phyloP scores from a whole-genome alignment of 345 rosid species.

The Populus alba region DNA sequence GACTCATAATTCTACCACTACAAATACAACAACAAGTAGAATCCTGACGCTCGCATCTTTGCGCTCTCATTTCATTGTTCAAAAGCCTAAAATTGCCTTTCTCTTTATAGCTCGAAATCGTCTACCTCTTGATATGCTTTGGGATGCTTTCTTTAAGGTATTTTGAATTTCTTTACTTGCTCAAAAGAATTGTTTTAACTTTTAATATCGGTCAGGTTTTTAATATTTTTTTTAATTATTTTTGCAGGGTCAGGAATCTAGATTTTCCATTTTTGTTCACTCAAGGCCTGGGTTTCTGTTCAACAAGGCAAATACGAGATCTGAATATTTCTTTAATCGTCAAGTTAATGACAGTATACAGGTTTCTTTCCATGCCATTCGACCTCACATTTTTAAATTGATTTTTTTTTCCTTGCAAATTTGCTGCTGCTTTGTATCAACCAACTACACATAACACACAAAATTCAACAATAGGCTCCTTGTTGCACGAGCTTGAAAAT shows the following conservation, averaged over 20 bases:
- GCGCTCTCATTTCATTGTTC: constrained; percentile 33
- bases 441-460: too few species aligned
- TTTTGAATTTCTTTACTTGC: neutral
- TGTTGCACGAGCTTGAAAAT: too few species aligned
- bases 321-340: constrained; percentile 60
- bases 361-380: constrained; percentile 34
- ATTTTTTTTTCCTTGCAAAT: too few species aligned
- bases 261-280: constrained; percentile 81
- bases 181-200: too few species aligned
- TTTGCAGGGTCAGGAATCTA: constrained; percentile 70
- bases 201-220: too few species aligned
- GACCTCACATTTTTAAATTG: too few species aligned
- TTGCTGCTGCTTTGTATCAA: too few species aligned
- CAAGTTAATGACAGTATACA: constrained; percentile 90
- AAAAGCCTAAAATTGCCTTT: constrained; percentile 69
- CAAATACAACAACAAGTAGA: neutral
- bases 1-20: neutral
- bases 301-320: constrained; percentile 77
- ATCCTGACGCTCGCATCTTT: constrained; percentile 46
- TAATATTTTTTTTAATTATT: neutral
- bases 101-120: constrained; percentile 86
- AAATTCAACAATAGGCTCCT: too few species aligned
- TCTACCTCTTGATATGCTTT: constrained; percentile 73
- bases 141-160: constrained; percentile 87
- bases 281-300: constrained; percentile 92